Base-by-base conservation (phyloP, 768 basidiomycete genomes). In the Tricholoma terreum region DNA sequence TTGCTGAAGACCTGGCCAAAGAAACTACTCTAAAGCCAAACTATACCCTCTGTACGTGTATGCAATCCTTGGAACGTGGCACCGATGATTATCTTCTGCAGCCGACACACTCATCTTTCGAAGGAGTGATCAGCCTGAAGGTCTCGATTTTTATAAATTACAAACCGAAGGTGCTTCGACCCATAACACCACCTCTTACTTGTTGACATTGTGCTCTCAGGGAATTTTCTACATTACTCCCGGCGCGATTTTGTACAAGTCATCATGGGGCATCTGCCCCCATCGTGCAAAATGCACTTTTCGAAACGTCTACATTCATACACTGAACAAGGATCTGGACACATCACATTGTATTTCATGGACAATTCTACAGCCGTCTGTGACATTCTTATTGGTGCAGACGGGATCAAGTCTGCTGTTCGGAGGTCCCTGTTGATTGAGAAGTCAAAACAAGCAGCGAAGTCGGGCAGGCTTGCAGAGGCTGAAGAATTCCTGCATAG, bases 171-270 rank as follows among this genome's bases (percentile, higher is more conserved):
- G 64, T 67, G 50, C 15, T 53, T 36, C 15, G 27, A 48, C 33
- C 10, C 12, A 11, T 24, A 11, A 9, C 19, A 4, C 24, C 21
- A 17, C 21, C 24, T 30, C 4, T 7, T 31, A 19, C 12, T 36
- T 36, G n/a, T 21, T 35, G 27, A 7, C 4, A 19, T 38, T 4
- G 22, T 51, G 27, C 35, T 36, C 21, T 4, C 55, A 72, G 74
- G 56, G 50, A 63, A 48, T 51, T 67, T 58, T 57, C 59, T 61
- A 27, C 66, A 46, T 59, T 72, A 80, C 56, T 82, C 84, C 60
- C 75, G 84, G 30, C 74, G 80, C 2, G 81, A 84, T 55, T 78
- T 84, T 27, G 79, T 80, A 30, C 61, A 72, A 24, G 73, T 78
- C 14, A 65, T 85, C n/a, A 66, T 84, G 11, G 68, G 74, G 4